Evolutionary conservation across 208 protist genomes (phyloP), one percentile per base, ranked within the genome.

Genomic region (Endotrypanum monterogeii): DNA sequence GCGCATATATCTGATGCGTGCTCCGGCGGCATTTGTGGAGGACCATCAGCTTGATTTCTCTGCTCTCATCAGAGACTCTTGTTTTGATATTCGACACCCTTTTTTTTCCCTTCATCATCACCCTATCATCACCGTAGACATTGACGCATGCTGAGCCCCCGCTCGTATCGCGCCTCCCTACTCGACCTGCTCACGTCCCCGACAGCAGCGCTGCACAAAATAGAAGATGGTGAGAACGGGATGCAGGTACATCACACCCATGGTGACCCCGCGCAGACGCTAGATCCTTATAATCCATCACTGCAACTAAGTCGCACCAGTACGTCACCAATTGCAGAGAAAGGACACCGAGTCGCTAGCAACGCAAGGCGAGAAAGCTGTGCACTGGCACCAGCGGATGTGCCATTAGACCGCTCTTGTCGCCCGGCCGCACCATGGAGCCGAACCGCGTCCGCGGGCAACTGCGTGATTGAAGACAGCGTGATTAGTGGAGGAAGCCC

Each of bases 131-230:
- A 28, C 46, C n/a, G 14, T 44, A 2, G 60, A 39, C 4, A 32
- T 54, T 28, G 14, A n/a, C 65, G 35, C 30, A 76, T 75, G 60
- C 32, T 86, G 54, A 69, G 76, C 32, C 84, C 84, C 11, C 67
- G 77, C 7, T 74, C 67, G 25, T 88, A 89, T 44, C 69, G 79
- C 8, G 73, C 84, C 6, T 78, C 88, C 0, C 79, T 90, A 50
- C 67, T 87, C 5, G 85, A 90, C 32, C 77, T 78, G 58, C 79
- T 87, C 48, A 75, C 79, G n/a, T 65, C 79, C 0, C 62, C 73
- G 39, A 44, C 63, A 68, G 63, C 46, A 6, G 44, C 28, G 4
- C 32, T 44, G 16, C 60, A 48, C 35, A 35, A n/a, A 25, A 25
- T n/a, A 23, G 37, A 65, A 9, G 44, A 30, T 14, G 37, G 28